Evolutionary conservation across 495 filamentous ascomycete species (phyloP).

Genomic region (Neurospora sp.): DNA sequence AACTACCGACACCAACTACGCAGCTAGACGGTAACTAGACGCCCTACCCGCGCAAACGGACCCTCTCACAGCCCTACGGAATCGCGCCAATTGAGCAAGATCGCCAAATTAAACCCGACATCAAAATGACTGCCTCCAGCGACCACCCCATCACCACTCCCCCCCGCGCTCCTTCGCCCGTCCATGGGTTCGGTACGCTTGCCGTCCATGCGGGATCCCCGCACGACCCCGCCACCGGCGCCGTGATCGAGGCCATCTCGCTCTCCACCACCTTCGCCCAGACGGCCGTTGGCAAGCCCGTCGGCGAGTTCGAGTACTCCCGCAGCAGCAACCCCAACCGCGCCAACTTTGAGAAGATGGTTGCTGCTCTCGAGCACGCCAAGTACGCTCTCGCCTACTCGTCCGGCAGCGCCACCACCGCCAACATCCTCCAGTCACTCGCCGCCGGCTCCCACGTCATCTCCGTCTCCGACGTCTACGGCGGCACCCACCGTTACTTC

Average conservation of each 20-base stretch:
- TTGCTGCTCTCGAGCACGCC: slow-evolving; percentile 86
- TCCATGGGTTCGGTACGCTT: slow-evolving; percentile 71
- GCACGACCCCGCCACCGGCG: slow-evolving; percentile 83
- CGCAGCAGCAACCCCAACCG: slow-evolving; percentile 89
- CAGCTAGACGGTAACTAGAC: neutral
- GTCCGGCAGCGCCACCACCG: slow-evolving; percentile 90
- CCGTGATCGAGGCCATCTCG: slow-evolving; percentile 92
- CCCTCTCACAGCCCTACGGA: neutral
- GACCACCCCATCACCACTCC: slow-evolving; percentile 34
- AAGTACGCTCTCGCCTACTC: slow-evolving; percentile 90
- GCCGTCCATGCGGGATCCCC: slow-evolving; percentile 89
- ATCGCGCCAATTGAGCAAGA: neutral
- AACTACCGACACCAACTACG: neutral
- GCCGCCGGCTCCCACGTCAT: slow-evolving; percentile 89
- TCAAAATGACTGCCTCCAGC: slow-evolving; percentile 28
- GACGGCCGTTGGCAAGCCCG: slow-evolving; percentile 69
- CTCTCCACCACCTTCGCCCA: slow-evolving; percentile 92
- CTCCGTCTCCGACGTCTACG: slow-evolving; percentile 94
- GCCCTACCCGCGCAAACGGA: neutral
- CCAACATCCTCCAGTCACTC: slow-evolving; percentile 84
- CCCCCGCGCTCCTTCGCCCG: slow-evolving; percentile 30
- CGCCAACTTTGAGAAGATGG: slow-evolving; percentile 82
- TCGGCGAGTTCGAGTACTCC: slow-evolving; percentile 84
- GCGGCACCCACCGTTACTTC: slow-evolving; percentile 97
- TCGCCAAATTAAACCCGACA: neutral